Evolutionary conservation across 2,329 filamentous ascomycete genomes (phyloP).

Genomic region (Pseudogymnoascus sp.): DNA sequence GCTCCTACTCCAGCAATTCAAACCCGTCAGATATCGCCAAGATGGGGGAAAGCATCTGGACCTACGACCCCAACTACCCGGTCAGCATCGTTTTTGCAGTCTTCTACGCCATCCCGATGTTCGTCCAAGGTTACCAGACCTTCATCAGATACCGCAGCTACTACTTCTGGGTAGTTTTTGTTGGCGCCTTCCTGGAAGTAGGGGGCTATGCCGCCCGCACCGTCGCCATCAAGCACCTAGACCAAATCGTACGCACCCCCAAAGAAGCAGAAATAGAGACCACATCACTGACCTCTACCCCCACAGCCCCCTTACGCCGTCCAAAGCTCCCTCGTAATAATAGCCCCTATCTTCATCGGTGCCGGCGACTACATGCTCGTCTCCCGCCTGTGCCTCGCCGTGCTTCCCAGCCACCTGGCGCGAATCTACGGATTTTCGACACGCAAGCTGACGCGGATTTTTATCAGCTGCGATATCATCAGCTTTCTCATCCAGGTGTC

Average conservation of each 20-base stretch:
- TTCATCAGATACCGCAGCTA: constrained; percentile 35
- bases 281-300: neutral
- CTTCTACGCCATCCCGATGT: constrained; percentile 35
- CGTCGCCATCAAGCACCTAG: constrained; percentile 32
- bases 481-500: constrained; percentile 40
- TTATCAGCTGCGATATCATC: constrained; percentile 40
- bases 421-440: constrained; percentile 33
- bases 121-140: constrained; percentile 36
- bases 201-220: constrained; percentile 36
- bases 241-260: constrained; percentile 28
- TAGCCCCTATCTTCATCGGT: constrained; percentile 43
- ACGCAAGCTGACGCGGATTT: constrained; percentile 38
- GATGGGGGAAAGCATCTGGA: constrained; percentile 32
- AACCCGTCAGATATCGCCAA: neutral
- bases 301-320: constrained; percentile 16
- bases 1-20: neutral
- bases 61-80: constrained; percentile 39
- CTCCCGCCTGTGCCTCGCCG: constrained; percentile 38
- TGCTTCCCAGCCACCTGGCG: constrained; percentile 31
- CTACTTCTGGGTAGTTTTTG: constrained; percentile 39
- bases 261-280: constrained; percentile 5
- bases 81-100: constrained; percentile 37
- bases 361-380: constrained; percentile 47
- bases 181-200: constrained; percentile 38
- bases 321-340: constrained; percentile 34